These are phyloP conservation scores for Moricandia moricandioides DNA, from an alignment of 345 rosid species.

Conservation along the genomic window DNA sequence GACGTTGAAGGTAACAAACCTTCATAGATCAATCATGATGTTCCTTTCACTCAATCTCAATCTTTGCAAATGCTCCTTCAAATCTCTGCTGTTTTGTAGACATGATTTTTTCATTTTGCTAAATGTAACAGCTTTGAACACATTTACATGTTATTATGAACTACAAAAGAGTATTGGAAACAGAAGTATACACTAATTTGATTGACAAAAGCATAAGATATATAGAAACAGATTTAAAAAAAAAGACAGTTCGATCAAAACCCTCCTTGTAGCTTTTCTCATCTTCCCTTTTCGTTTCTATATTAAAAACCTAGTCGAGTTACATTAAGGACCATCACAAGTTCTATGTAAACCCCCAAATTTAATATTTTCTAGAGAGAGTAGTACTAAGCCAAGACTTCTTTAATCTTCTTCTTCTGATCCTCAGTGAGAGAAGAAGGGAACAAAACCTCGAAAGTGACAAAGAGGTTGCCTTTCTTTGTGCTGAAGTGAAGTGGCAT, in stretches of 20 bases:
- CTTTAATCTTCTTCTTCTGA: slow-evolving; percentile 79
- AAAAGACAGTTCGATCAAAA: slow-evolving; percentile 13
- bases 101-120: not conserved
- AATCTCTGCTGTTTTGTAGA: not conserved
- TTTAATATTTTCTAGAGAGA: slow-evolving; percentile 3
- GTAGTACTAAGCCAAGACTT: slow-evolving; percentile 50
- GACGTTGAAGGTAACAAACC: slow-evolving; percentile 44
- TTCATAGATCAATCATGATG: slow-evolving; percentile 17
- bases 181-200: slow-evolving; percentile 19
- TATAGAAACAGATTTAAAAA: not conserved
- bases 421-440: slow-evolving; percentile 73
- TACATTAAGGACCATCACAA: slow-evolving; percentile 22
- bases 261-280: not conserved
- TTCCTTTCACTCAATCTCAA: not conserved
- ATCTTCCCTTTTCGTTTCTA: slow-evolving; percentile 11
- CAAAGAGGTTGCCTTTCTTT: slow-evolving; percentile 85
- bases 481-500: slow-evolving; percentile 86
- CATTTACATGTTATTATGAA: not conserved
- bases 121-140: not conserved
- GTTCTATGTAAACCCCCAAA: slow-evolving; percentile 11
- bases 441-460: slow-evolving; percentile 86
- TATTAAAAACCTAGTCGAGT: slow-evolving; percentile 27
- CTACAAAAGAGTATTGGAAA: not conserved
- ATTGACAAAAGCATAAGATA: not conserved
- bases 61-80: not conserved